Evolutionary conservation across 306 rosid genomes (phyloP).

Genomic region (Corylus heterophylla): DNA sequence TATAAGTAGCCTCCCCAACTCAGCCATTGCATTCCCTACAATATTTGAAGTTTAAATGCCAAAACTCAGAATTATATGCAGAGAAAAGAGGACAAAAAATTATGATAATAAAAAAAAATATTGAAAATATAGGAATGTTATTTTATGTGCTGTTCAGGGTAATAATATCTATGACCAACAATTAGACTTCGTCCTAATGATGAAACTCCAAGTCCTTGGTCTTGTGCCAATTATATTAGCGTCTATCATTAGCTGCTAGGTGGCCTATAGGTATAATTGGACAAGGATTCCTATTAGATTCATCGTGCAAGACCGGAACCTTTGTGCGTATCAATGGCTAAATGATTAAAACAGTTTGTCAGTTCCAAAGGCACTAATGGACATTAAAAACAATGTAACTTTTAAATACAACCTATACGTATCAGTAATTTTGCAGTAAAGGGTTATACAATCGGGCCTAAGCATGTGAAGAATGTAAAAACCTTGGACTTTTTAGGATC

Average conservation of each 20-base stretch:
- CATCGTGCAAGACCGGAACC: background rate
- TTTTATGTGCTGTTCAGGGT: background rate
- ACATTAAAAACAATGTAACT: background rate
- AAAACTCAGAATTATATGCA: conserved; percentile 7
- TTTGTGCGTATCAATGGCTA: background rate
- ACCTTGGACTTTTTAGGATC: background rate
- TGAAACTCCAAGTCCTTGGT: background rate
- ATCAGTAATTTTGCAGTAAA: background rate
- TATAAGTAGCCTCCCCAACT: conserved; percentile 87
- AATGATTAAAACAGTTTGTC: background rate
- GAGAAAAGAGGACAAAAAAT: background rate
- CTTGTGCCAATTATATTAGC: background rate
- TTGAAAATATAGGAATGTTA: background rate
- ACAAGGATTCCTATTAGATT: background rate
- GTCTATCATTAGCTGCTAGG: background rate
- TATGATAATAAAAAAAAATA: background rate
- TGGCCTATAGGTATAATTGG: background rate
- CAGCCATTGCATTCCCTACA: conserved; percentile 94
- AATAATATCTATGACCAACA: background rate
- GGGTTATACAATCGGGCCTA: background rate
- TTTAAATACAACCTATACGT: background rate
- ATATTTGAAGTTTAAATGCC: conserved; percentile 17
- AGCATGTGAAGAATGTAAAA: background rate
- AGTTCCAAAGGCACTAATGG: background rate
- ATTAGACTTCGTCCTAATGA: background rate